Evolutionary conservation across 129 eudicot genomes (phyloP).

Genomic region (sunflower (Helianthus annuus)): HanXRQr2.0-SUNRISE NC_035439.2:109906481-109906980

Average conservation of each 20-base stretch:
- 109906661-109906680: too few relatives aligned
- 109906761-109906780: constrained; percentile 38
- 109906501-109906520: too few relatives aligned
- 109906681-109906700: not conserved
- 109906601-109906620: too few relatives aligned
- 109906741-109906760: not conserved
- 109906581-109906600: too few relatives aligned
- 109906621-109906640: too few relatives aligned
- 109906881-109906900: constrained; percentile 17
- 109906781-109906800: constrained; percentile 30
- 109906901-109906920: constrained; percentile 21
- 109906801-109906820: constrained; percentile 41
- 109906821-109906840: constrained; percentile 15
- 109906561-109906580: too few relatives aligned
- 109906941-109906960: constrained; percentile 19
- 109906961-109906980: constrained; percentile 15
- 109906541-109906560: too few relatives aligned
- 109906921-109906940: constrained; percentile 8
- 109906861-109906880: constrained; percentile 21
- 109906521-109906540: too few relatives aligned
- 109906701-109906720: constrained; percentile 9
- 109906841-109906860: constrained; percentile 45
- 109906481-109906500: too few relatives aligned
- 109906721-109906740: constrained; percentile 4
- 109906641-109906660: too few relatives aligned